These are phyloP conservation scores for Gymnopilus dilepis DNA, from an alignment of 768 basidiomycete genomes.

Conservation along the genomic window DNA sequence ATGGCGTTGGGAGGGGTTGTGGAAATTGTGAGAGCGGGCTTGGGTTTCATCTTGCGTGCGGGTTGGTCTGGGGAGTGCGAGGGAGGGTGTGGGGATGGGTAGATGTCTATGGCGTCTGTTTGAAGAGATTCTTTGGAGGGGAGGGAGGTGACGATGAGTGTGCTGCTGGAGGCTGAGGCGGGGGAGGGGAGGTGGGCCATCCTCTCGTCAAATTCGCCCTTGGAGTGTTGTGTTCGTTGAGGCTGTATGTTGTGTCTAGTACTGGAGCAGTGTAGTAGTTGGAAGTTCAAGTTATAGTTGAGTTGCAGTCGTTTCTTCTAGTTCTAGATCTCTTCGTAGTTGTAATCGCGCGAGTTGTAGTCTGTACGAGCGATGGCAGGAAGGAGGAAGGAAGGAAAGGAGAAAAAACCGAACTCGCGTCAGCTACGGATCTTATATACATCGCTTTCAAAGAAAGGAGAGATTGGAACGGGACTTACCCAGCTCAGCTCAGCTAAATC, in stretches of 20 bases:
- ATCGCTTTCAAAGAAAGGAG: neutral
- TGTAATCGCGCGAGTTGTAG: too few species aligned
- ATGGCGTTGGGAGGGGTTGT: neutral
- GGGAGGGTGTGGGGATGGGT: neutral
- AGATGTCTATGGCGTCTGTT: neutral
- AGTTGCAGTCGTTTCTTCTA: too few species aligned
- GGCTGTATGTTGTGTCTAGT: too few species aligned
- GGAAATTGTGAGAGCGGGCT: neutral
- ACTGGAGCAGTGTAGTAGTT: too few species aligned
- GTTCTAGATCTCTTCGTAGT: too few species aligned
- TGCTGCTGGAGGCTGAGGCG: constrained; percentile 22
- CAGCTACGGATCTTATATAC: neutral
- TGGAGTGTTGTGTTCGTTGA: neutral
- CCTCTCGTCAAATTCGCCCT: neutral
- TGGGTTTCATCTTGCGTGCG: neutral
- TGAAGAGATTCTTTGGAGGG: constrained; percentile 6
- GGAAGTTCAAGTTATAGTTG: too few species aligned
- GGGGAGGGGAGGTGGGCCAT: constrained; percentile 11
- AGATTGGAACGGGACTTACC: neutral
- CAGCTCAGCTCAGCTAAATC: neutral
- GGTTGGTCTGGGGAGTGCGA: neutral
- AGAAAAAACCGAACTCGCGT: neutral
- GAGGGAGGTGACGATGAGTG: constrained; percentile 20
- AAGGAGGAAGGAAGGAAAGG: neutral
- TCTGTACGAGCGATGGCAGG: neutral